Evolutionary conservation across 2,329 filamentous ascomycete species (phyloP).

Genomic region (Scopulariopsis brevicaulis): DNA sequence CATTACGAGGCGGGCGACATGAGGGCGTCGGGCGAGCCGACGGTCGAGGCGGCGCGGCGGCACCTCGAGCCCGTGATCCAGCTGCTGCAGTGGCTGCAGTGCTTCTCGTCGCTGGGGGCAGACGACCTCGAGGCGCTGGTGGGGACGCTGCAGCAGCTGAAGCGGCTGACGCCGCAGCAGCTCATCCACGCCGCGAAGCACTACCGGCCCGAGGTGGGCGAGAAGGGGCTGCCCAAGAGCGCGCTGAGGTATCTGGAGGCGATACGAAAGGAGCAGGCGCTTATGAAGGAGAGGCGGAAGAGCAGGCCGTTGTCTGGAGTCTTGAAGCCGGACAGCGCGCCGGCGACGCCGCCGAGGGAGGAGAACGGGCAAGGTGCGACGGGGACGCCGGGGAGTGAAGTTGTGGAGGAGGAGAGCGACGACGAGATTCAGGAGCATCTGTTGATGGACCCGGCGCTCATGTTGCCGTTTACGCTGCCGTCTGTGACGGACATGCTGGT

Average conservation of each 20-base stretch:
- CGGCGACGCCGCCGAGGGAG: slow-evolving; percentile 29
- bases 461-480: slow-evolving; percentile 89
- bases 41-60: slow-evolving; percentile 68
- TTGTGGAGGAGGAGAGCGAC: slow-evolving; percentile 26
- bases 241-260: slow-evolving; percentile 77
- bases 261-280: slow-evolving; percentile 62
- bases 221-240: slow-evolving; percentile 81
- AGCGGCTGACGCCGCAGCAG: slow-evolving; percentile 74
- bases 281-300: slow-evolving; percentile 42
- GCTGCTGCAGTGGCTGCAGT: slow-evolving; percentile 92
- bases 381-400: slow-evolving; percentile 11
- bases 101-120: slow-evolving; percentile 78
- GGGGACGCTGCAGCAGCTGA: slow-evolving; percentile 80
- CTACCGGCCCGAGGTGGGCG: slow-evolving; percentile 89
- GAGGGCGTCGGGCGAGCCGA: slow-evolving; percentile 74
- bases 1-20: slow-evolving; percentile 92
- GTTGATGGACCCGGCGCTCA: slow-evolving; percentile 78
- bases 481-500: slow-evolving; percentile 97
- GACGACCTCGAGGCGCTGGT: slow-evolving; percentile 85
- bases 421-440: slow-evolving; percentile 60
- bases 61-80: slow-evolving; percentile 89
- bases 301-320: slow-evolving; percentile 33
- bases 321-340: slow-evolving; percentile 22
- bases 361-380: slow-evolving; percentile 31
- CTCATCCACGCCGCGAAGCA: slow-evolving; percentile 85